phyloP scores from a whole-genome alignment of 768 basidiomycete genomes.

The Phylloporus arenicola region DNA sequence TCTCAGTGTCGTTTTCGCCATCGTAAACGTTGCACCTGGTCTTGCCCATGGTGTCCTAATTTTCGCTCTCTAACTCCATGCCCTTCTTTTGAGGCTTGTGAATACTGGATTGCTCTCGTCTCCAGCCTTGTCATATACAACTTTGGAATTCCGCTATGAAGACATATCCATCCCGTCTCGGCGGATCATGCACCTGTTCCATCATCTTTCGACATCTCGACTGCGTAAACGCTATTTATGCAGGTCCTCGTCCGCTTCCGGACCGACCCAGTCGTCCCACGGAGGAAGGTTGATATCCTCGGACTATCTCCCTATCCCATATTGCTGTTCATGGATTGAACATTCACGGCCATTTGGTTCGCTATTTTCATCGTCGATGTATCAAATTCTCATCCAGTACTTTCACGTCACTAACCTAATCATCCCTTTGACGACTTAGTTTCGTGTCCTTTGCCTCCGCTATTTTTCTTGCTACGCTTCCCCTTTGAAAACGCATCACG shows the following conservation, averaged over 20 bases:
- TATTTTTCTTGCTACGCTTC: constrained; percentile 37
- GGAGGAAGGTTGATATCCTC: constrained; percentile 28
- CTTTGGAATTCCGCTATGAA: constrained; percentile 32
- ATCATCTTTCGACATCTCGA: constrained; percentile 26
- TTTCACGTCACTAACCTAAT: constrained; percentile 33
- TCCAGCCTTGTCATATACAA: constrained; percentile 20
- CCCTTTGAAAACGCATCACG: constrained; percentile 24
- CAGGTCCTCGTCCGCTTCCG: constrained; percentile 4
- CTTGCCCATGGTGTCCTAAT: constrained; percentile 33
- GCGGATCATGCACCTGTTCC: constrained; percentile 34
- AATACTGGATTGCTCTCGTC: constrained; percentile 32
- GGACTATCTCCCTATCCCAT: constrained; percentile 27
- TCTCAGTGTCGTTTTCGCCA: constrained; percentile 18
- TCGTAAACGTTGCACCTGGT: constrained; percentile 28
- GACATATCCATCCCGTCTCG: constrained; percentile 67
- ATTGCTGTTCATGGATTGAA: constrained; percentile 36
- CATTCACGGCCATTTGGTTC: constrained; percentile 23
- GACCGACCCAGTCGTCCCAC: constrained; percentile 22
- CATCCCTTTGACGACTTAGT: constrained; percentile 34
- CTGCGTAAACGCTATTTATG: constrained; percentile 25
- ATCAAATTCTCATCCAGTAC: constrained; percentile 29
- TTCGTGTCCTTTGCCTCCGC: constrained; percentile 29
- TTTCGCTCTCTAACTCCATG: constrained; percentile 36
- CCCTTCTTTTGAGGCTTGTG: constrained; percentile 32
- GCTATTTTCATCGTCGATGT: constrained; percentile 28